Conservation (phyloP, 2,329 filamentous ascomycete genomes). For the Eutypa lata region DNA sequence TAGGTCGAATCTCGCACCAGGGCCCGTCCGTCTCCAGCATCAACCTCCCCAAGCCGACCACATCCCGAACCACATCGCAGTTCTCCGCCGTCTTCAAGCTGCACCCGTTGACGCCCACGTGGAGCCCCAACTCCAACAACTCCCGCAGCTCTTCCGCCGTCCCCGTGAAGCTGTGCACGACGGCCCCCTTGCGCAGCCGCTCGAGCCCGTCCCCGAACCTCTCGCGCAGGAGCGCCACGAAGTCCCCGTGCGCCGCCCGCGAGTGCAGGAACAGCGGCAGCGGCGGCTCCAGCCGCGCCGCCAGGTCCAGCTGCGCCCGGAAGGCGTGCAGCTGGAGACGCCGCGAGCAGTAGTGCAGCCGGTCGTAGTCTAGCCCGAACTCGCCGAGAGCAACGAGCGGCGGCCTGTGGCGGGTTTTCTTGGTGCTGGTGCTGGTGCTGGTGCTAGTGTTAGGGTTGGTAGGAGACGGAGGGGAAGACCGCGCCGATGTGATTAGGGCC, state of each 20-base stretch:
- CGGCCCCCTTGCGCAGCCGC: constrained; percentile 59
- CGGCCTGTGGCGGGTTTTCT: too few species aligned
- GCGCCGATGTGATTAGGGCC: constrained; percentile 59
- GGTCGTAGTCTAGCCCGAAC: constrained; percentile 94
- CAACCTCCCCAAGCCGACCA: constrained; percentile 68
- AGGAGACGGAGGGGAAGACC: constrained; percentile 17
- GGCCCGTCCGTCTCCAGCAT: constrained; percentile 98
- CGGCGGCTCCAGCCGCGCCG: constrained; percentile 64
- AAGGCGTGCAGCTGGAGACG: constrained; percentile 84
- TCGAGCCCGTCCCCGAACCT: constrained; percentile 58
- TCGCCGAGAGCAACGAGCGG: constrained; percentile 83
- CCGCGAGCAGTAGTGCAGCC: constrained; percentile 76
- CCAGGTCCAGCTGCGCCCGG: constrained; percentile 75
- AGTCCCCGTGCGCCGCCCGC: constrained; percentile 81
- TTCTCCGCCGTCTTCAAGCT: constrained; percentile 94
- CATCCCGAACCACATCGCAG: constrained; percentile 74
- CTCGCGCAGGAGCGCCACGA: constrained; percentile 66
- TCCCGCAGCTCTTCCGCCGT: constrained; percentile 79
- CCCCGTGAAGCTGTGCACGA: constrained; percentile 95
- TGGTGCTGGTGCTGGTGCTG: constrained; percentile 20
- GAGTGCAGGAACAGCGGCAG: constrained; percentile 91
- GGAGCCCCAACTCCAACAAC: constrained; percentile 74
- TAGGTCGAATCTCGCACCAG: constrained; percentile 92
- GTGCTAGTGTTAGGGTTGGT: constrained; percentile 19
- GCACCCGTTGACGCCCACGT: constrained; percentile 95